A percentile compares a stretch with the other conserved stretches of the same genome.
Conservation (phyloP, 177 flowering plant genomes). For the Vitis hybrid region DNA sequence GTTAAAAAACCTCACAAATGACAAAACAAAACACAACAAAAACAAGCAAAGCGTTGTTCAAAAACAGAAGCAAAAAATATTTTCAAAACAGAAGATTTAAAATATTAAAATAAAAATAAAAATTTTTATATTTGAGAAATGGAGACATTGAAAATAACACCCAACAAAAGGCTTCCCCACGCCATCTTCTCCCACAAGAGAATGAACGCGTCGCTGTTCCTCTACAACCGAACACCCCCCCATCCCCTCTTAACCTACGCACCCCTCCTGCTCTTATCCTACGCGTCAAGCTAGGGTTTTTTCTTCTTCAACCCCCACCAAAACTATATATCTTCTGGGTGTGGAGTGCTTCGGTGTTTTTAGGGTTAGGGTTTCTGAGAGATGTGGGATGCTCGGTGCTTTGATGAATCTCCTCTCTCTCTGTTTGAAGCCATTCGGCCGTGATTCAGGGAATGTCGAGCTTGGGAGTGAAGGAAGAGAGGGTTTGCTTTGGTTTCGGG, state of each 20-base stretch:
- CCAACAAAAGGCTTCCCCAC: slow-evolving; percentile 21
- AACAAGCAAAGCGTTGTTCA: too few species aligned
- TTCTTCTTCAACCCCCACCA: not conserved
- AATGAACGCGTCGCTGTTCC: slow-evolving; percentile 22
- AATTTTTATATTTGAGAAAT: not conserved
- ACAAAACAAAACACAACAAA: not conserved
- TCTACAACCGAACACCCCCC: slow-evolving; percentile 38
- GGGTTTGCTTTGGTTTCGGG: slow-evolving; percentile 57
- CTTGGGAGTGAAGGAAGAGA: slow-evolving; percentile 38
- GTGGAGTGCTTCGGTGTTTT: not conserved
- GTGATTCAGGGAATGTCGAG: not conserved
- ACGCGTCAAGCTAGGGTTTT: not conserved
- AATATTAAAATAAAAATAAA: not conserved
- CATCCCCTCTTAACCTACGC: slow-evolving; percentile 6
- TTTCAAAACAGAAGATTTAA: not conserved
- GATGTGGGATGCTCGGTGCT: slow-evolving; percentile 72
- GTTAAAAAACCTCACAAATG: too few species aligned
- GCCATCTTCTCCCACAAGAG: slow-evolving; percentile 12
- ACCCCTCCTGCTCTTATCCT: not conserved
- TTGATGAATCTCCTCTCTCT: slow-evolving; percentile 62
- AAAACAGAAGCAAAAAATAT: not conserved
- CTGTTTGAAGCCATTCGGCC: slow-evolving; percentile 56
- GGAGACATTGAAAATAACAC: slow-evolving; percentile 20
- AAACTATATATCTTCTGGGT: not conserved
- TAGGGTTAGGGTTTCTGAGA: slow-evolving; percentile 36